These are phyloP conservation scores for Ascochyta rabiei DNA, from an alignment of 2,329 filamentous ascomycete genomes.

Conservation along the genomic window DNA sequence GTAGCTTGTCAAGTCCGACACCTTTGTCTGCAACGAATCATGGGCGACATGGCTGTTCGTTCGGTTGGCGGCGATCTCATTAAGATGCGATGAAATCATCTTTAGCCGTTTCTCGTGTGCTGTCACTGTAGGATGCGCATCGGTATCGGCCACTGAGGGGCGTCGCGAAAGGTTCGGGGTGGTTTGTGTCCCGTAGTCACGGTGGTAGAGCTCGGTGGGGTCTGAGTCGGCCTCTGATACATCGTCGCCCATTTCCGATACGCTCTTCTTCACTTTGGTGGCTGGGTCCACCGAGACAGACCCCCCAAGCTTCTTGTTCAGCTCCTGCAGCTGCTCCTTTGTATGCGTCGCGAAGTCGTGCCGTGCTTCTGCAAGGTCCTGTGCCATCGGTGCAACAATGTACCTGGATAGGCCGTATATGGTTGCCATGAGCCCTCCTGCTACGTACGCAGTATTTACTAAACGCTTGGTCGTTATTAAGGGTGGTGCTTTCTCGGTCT, in stretches of 20 bases:
- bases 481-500: conserved; percentile 64
- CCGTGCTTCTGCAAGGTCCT: conserved; percentile 59
- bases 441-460: conserved; percentile 62
- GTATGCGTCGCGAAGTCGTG: conserved; percentile 63
- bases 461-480: conserved; percentile 63
- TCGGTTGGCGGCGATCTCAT: conserved; percentile 57
- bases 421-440: conserved; percentile 60
- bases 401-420: conserved; percentile 75
- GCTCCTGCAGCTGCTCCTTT: conserved; percentile 56
- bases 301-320: conserved; percentile 64
- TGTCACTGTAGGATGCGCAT: conserved; percentile 38
- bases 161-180: conserved; percentile 58
- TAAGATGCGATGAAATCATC: conserved; percentile 58
- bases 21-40: conserved; percentile 55
- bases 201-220: conserved; percentile 80
- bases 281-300: conserved; percentile 67
- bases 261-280: conserved; percentile 36
- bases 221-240: conserved; percentile 61
- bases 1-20: conserved; percentile 66
- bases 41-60: conserved; percentile 58
- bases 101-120: conserved; percentile 55
- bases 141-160: conserved; percentile 31
- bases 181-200: conserved; percentile 81
- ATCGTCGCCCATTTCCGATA: conserved; percentile 43
- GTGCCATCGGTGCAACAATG: conserved; percentile 67